These are phyloP conservation scores for Plectosphaerella cucumerina DNA, from an alignment of 2,329 filamentous ascomycete species.

Conservation along the genomic window DNA sequence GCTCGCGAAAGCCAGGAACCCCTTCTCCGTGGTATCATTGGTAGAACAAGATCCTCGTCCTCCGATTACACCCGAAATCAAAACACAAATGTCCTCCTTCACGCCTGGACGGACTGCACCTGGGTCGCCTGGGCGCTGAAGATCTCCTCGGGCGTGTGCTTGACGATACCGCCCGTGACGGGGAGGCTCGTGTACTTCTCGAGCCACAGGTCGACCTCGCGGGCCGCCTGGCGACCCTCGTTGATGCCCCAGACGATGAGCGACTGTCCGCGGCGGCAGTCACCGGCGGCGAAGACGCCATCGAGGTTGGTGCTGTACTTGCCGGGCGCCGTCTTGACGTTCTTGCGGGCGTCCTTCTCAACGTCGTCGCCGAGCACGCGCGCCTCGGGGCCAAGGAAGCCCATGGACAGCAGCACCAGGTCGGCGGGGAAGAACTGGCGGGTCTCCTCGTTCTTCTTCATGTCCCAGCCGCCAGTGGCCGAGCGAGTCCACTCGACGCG, in stretches of 20 bases:
- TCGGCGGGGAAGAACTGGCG: slow-evolving; percentile 97
- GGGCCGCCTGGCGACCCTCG: slow-evolving; percentile 87
- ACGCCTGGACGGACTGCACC: slow-evolving; percentile 15
- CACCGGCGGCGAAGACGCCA: slow-evolving; percentile 89
- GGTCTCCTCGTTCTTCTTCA: slow-evolving; percentile 93
- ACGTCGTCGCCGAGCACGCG: slow-evolving; percentile 82
- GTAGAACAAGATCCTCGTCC: too few relatives aligned
- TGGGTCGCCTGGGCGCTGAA: slow-evolving; percentile 30
- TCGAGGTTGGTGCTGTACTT: slow-evolving; percentile 85
- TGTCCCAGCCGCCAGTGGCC: slow-evolving; percentile 88
- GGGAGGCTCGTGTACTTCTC: slow-evolving; percentile 76
- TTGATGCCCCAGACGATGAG: slow-evolving; percentile 99
- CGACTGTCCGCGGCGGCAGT: slow-evolving; percentile 91
- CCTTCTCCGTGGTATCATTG: too few relatives aligned
- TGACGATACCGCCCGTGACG: slow-evolving; percentile 89
- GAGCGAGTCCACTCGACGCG: slow-evolving; percentile 96
- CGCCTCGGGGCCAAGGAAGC: slow-evolving; percentile 91
- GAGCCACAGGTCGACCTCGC: slow-evolving; percentile 86
- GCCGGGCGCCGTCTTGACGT: slow-evolving; percentile 87
- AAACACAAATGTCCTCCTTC: neutral
- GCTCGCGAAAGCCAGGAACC: too few relatives aligned
- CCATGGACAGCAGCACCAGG: slow-evolving; percentile 92
- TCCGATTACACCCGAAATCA: too few relatives aligned
- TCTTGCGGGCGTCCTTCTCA: slow-evolving; percentile 89
- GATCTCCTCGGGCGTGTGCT: slow-evolving; percentile 72